Evolutionary conservation across 1,139 yeast species (phyloP).

Genomic region (Nakaseomyces delphensis): DNA sequence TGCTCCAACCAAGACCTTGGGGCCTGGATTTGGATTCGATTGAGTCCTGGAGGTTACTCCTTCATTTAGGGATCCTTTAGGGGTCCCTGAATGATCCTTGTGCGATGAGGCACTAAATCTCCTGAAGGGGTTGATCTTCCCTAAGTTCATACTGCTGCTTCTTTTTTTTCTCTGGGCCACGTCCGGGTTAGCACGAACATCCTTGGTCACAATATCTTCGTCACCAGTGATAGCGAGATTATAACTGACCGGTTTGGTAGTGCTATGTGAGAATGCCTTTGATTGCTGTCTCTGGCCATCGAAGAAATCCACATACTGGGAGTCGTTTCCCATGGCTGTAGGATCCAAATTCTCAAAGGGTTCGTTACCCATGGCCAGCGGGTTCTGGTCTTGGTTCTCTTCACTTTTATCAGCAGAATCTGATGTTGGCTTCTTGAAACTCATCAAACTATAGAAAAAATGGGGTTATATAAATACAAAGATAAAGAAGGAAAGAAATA

Average conservation of each 20-base stretch:
- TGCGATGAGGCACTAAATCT: background rate
- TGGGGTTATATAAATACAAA: background rate
- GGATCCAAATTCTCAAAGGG: conserved; percentile 3
- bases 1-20: background rate
- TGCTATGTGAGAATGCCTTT: conserved; percentile 2
- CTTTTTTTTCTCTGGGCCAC: background rate
- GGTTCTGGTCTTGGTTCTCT: background rate
- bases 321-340: conserved; percentile 2
- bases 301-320: conserved; percentile 1
- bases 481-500: background rate
- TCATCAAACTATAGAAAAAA: conserved; percentile 4
- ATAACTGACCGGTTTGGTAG: conserved; percentile 4
- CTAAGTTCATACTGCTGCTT: background rate
- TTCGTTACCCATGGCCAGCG: conserved; percentile 1
- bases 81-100: background rate
- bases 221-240: background rate
- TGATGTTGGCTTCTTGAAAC: conserved; percentile 2
- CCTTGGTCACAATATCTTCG: background rate
- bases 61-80: background rate
- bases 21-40: background rate
- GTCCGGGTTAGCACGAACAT: background rate
- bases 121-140: conserved; percentile 1
- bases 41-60: background rate
- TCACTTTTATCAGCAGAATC: conserved; percentile 1
- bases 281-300: conserved; percentile 1